A percentile compares a stretch with the other conserved stretches of the same genome.
phyloP scores from a whole-genome alignment of 1,284 basidiomycete genomes.

The Leccinum pallidistipes region DNA sequence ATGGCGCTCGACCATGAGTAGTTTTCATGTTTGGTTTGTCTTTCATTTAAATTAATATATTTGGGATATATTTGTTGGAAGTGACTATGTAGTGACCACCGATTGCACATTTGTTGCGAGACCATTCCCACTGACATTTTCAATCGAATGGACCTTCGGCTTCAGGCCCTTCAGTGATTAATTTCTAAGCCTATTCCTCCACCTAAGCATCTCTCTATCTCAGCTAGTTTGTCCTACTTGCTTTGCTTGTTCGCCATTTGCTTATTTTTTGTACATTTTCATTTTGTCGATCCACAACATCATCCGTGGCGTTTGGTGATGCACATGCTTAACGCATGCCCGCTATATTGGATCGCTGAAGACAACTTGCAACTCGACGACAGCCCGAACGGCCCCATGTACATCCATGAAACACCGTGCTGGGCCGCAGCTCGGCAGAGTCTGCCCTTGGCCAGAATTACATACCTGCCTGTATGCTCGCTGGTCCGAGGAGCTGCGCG shows the following conservation, averaged over 20 bases:
- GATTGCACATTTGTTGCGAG: constrained; percentile 14
- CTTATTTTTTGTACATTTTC: constrained; percentile 19
- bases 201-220: constrained; percentile 6
- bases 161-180: neutral
- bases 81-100: constrained; percentile 10
- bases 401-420: neutral
- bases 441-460: constrained; percentile 2
- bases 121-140: constrained; percentile 14
- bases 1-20: constrained; percentile 40
- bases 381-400: neutral
- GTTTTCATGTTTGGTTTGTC: constrained; percentile 15
- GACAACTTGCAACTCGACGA: constrained; percentile 10
- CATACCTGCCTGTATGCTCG: constrained; percentile 1
- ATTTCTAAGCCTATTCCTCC: constrained; percentile 8
- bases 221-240: constrained; percentile 22
- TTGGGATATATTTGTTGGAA: constrained; percentile 13
- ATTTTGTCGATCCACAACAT: constrained; percentile 12
- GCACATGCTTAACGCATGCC: constrained; percentile 24
- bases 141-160: constrained; percentile 3
- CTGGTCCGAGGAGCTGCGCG: constrained; percentile 1
- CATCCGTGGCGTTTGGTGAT: constrained; percentile 10
- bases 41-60: constrained; percentile 12
- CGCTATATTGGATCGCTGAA: constrained; percentile 13
- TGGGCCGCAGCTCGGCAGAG: constrained; percentile 3
- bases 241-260: constrained; percentile 21